Base-by-base conservation (phyloP, 805 yeast species). In the Gaillardinia entomophila region DNA sequence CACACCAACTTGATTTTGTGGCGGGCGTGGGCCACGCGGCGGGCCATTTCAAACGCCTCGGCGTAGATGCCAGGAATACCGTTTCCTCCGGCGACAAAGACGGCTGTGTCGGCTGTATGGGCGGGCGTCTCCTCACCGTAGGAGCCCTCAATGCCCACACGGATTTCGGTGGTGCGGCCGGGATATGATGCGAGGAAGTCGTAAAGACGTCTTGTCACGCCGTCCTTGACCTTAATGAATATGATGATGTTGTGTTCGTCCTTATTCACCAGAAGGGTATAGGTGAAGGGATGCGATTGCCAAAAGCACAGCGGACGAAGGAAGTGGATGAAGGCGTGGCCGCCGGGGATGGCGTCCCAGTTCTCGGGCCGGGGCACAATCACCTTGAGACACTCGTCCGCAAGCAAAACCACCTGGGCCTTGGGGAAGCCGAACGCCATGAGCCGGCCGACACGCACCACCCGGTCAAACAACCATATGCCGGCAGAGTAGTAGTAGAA, bases 261-360 rank as follows among this genome's bases (percentile, higher is more conserved):
- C 13, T 51, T 27, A 4, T 36, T 38, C 16, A 40, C 24, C 2
- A 42, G 35, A 3, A 41, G 36, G 4, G 63, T 57, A 33, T 57
- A 61, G 0, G 84, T 77, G 42, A 79, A 79, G 3, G 87, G 87
- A 50, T 79, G 86, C 1, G 84, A 76, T 44, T 79, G 80, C 75
- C 80, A 74, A 45, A 76, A 73, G 43, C 71, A 54, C 23, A 58
- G 41, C 27, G 65, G 60, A 22, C 46, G 57, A 27, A 75, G 45
- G 40, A 73, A 63, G 42, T 73, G 76, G 13, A 79, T 51, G 56
- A 75, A 79, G 18, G 76, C 75, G 51, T 75, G 80, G 16, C 79
- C 78, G 1, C 86, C 86, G 1, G 83, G 81, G 30, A 55, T 53
- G 4, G 72, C 64, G 16, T 63, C 60, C 79, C 83, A 79, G 43